phyloP scores from a whole-genome alignment of 2,329 filamentous ascomycete species.

The Exophiala mesophila region DNA sequence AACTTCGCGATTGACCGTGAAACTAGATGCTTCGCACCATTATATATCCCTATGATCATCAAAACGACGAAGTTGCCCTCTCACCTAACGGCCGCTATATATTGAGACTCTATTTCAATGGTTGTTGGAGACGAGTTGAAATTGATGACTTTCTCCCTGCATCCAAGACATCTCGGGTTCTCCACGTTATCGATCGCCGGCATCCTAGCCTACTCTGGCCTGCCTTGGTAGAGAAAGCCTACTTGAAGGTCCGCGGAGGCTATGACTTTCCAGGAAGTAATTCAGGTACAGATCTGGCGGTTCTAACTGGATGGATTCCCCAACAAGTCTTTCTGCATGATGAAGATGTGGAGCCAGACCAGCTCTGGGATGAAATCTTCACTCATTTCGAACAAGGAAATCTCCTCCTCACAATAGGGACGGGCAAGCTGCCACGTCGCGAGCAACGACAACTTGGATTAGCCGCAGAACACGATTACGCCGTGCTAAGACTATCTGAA shows the following conservation, averaged over 20 bases:
- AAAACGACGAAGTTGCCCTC: constrained; percentile 52
- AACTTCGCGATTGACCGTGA: constrained; percentile 11
- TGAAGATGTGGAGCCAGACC: constrained; percentile 70
- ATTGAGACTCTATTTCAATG: constrained; percentile 92
- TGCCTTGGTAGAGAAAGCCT: constrained; percentile 89
- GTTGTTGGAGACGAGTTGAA: constrained; percentile 77
- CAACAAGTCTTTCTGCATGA: constrained; percentile 91
- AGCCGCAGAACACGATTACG: constrained; percentile 89
- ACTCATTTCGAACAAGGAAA: constrained; percentile 71
- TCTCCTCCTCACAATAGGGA: constrained; percentile 84
- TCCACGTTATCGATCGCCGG: constrained; percentile 82
- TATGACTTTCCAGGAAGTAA: constrained; percentile 98
- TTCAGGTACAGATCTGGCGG: constrained; percentile 89
- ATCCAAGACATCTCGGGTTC: constrained; percentile 66
- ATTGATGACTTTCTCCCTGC: constrained; percentile 85
- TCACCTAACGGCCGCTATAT: constrained; percentile 86
- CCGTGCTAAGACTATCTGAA: constrained; percentile 73
- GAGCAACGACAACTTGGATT: constrained; percentile 79
- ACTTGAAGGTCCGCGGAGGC: constrained; percentile 87
- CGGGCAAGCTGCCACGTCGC: constrained; percentile 69
- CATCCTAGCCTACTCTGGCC: constrained; percentile 85
- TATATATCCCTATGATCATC: constrained; percentile 68
- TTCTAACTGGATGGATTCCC: constrained; percentile 91
- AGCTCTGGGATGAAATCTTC: constrained; percentile 73
- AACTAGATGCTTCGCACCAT: constrained; percentile 63